Percentiles rank a stretch among this genome's conserved stretches.
These are phyloP conservation scores for Acrasis kona DNA, from an alignment of 78 protist species.

Conservation along the genomic window DNA sequence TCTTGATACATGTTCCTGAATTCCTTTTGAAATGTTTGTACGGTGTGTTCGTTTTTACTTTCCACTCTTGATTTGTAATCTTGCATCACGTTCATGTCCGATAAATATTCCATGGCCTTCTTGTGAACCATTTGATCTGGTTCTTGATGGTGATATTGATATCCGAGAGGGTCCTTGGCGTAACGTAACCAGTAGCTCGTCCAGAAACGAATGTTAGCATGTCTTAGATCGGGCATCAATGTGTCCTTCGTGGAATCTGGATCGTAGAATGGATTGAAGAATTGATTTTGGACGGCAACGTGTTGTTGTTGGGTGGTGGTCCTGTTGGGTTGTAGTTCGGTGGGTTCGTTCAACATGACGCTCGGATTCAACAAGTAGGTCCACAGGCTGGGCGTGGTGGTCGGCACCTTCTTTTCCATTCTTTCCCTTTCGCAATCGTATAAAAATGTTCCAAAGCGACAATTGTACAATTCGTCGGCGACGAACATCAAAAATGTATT, in stretches of 20 bases:
- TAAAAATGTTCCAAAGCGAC: slow-evolving; percentile 47
- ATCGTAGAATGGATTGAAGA: slow-evolving; percentile 4
- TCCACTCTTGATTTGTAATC: not conserved
- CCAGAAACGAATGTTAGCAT: not conserved
- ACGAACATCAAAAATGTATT: slow-evolving; percentile 14
- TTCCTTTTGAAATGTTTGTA: not conserved
- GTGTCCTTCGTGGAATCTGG: not conserved
- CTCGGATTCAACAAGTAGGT: not conserved
- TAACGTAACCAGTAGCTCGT: not conserved
- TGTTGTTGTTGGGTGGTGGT: too few relatives aligned
- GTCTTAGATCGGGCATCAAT: not conserved
- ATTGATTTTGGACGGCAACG: not conserved
- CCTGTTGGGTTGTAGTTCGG: too few relatives aligned
- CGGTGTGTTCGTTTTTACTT: not conserved
- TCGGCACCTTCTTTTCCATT: not conserved
- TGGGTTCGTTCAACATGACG: too few relatives aligned
- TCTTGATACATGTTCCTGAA: not conserved
- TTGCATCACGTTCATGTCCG: not conserved
- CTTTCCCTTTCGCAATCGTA: slow-evolving; percentile 3
- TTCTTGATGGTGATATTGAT: not conserved
- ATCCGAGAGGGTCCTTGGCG: not conserved
- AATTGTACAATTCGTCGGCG: slow-evolving; percentile 16
- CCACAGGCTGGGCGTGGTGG: not conserved
- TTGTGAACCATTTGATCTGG: not conserved
- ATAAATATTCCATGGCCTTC: not conserved